These are phyloP conservation scores for Stagonosporopsis rhizophila DNA, from an alignment of 2,329 filamentous ascomycete species.

Conservation along the genomic window DNA sequence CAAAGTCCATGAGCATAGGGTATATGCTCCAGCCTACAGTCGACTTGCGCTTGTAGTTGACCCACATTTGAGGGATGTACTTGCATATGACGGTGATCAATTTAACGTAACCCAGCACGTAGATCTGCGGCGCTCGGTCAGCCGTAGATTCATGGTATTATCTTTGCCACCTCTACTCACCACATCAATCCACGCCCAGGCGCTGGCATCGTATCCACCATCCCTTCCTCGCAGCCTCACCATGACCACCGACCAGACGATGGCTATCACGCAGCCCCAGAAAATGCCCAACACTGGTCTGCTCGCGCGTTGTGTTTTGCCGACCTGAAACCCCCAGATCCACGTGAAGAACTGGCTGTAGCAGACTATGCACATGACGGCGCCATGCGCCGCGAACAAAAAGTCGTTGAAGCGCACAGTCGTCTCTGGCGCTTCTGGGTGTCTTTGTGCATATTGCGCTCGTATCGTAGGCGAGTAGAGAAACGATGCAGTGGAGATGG, in stretches of 20 bases:
- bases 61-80: conserved; percentile 74
- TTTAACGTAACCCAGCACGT: conserved; percentile 85
- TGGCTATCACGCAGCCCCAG: conserved; percentile 69
- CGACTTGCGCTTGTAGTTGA: conserved; percentile 84
- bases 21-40: conserved; percentile 88
- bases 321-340: conserved; percentile 78
- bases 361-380: conserved; percentile 74
- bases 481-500: conserved; percentile 75
- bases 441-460: conserved; percentile 80
- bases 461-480: conserved; percentile 81
- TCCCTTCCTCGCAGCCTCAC: conserved; percentile 54
- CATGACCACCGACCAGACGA: conserved; percentile 57
- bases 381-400: conserved; percentile 82
- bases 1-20: conserved; percentile 83
- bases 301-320: conserved; percentile 61
- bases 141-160: not conserved
- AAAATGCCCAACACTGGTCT: conserved; percentile 72
- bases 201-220: conserved; percentile 54
- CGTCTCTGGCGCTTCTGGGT: conserved; percentile 75
- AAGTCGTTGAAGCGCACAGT: conserved; percentile 92
- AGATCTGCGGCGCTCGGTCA: conserved; percentile 52
- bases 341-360: conserved; percentile 76
- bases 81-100: conserved; percentile 88
- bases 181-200: conserved; percentile 71
- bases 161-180: conserved; percentile 49